Percentiles rank a stretch among this genome's conserved stretches.
phyloP scores from a whole-genome alignment of 169 alveolate genomes.

The Plasmodium inui region DNA sequence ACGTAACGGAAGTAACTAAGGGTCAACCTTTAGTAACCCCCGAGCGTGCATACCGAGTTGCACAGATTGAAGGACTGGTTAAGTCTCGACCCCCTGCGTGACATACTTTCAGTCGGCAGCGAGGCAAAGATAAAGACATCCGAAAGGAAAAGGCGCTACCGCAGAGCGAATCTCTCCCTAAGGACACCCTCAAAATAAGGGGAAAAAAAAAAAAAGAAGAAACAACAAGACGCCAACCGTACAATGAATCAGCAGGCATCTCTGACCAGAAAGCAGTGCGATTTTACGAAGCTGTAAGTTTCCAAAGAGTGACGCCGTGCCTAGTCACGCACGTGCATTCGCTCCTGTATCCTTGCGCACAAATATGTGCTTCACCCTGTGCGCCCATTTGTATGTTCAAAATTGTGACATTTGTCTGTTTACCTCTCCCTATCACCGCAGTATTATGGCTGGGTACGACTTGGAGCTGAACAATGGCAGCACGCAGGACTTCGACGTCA shows the following conservation, averaged over 20 bases:
- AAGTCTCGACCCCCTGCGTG: neutral
- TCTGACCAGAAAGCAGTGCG: conserved; percentile 82
- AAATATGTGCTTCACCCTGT: too few relatives aligned
- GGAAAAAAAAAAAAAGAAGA: conserved; percentile 1
- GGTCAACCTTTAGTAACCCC: neutral
- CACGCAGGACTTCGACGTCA: conserved; percentile 86
- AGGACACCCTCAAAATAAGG: neutral
- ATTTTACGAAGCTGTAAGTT: conserved; percentile 87
- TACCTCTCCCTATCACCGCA: conserved; percentile 2
- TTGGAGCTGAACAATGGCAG: conserved; percentile 85
- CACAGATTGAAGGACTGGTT: neutral
- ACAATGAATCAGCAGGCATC: conserved; percentile 72
- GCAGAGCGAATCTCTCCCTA: neutral
- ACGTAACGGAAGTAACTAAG: neutral
- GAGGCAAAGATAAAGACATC: conserved; percentile 13
- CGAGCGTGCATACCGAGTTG: neutral
- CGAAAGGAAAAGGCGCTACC: neutral
- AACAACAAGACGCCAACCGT: neutral
- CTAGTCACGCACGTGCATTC: neutral
- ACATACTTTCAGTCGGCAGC: neutral
- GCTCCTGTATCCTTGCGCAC: too few relatives aligned
- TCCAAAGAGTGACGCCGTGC: neutral
- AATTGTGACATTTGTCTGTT: neutral
- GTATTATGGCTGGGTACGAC: conserved; percentile 88
- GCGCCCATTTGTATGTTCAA: neutral